phyloP scores from a whole-genome alignment of 2,329 filamentous ascomycete species.

The Fusarium sp. region DNA sequence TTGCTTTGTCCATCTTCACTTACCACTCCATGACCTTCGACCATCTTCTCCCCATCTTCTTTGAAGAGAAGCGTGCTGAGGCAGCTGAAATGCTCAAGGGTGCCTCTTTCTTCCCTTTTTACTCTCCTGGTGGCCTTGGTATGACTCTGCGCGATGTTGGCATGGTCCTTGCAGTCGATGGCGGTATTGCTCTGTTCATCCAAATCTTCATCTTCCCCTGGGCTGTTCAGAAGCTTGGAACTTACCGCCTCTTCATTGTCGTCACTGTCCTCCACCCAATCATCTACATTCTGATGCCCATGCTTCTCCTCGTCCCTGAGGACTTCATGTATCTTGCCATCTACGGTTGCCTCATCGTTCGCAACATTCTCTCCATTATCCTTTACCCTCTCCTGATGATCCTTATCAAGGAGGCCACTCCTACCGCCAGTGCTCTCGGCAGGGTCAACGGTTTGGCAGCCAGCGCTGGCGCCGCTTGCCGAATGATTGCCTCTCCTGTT shows the following conservation, averaged over 20 bases:
- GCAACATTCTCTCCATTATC: constrained; percentile 71
- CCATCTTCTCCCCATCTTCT: constrained; percentile 90
- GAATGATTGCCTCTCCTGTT: constrained; percentile 75
- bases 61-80: constrained; percentile 77
- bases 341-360: constrained; percentile 67
- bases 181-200: constrained; percentile 68
- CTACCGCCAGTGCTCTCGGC: constrained; percentile 66
- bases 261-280: constrained; percentile 71
- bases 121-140: constrained; percentile 71
- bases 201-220: constrained; percentile 72
- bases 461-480: constrained; percentile 73
- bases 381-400: constrained; percentile 76
- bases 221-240: constrained; percentile 68
- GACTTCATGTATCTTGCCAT: constrained; percentile 66
- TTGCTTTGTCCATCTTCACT: constrained; percentile 90
- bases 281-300: constrained; percentile 70
- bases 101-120: constrained; percentile 59
- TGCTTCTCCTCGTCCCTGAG: constrained; percentile 67
- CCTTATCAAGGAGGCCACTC: constrained; percentile 74
- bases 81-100: constrained; percentile 53
- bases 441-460: constrained; percentile 75
- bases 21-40: constrained; percentile 98
- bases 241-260: constrained; percentile 69
- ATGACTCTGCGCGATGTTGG: constrained; percentile 72
- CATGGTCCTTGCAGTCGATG: constrained; percentile 69